Conservation (phyloP, 169 alveolate species). For the Plasmodium sp. region DNA sequence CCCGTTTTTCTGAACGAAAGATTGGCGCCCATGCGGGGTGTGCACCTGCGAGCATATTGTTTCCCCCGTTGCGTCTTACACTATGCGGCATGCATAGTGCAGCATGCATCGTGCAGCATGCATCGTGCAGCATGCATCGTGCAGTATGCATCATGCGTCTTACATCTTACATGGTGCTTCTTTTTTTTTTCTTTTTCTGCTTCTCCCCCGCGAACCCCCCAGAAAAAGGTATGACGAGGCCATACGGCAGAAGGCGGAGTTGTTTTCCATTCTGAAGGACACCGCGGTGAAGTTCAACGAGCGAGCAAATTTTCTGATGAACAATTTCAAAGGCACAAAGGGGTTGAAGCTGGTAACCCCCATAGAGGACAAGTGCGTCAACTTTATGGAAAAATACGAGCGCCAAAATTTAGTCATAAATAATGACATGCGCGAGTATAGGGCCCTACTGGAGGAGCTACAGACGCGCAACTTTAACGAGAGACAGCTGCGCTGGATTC, state of each 20-base stretch:
- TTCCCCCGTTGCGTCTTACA: neutral
- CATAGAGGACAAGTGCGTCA: slow-evolving; percentile 3
- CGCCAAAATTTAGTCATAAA: neutral
- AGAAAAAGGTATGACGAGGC: slow-evolving; percentile 33
- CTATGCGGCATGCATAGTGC: too few species aligned
- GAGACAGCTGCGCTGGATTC: slow-evolving; percentile 44
- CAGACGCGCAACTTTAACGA: slow-evolving; percentile 29
- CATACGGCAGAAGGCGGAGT: slow-evolving; percentile 13
- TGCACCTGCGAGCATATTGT: neutral
- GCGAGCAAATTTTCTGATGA: slow-evolving; percentile 14
- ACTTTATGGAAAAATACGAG: slow-evolving; percentile 28
- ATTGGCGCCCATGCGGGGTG: neutral
- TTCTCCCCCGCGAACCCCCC: neutral
- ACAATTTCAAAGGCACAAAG: slow-evolving; percentile 35
- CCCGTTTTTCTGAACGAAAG: neutral
- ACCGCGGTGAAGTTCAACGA: slow-evolving; percentile 44
- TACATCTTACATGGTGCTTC: neutral
- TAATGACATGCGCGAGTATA: slow-evolving; percentile 36
- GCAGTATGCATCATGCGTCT: too few species aligned
- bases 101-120: too few species aligned
- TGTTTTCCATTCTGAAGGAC: slow-evolving; percentile 19
- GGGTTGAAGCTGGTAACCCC: slow-evolving; percentile 30
- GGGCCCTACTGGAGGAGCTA: slow-evolving; percentile 21
- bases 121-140: too few species aligned
- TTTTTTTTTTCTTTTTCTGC: neutral